Evolutionary conservation across 495 filamentous ascomycete species (phyloP).

Genomic region (Elaphomyces granulatus): DNA sequence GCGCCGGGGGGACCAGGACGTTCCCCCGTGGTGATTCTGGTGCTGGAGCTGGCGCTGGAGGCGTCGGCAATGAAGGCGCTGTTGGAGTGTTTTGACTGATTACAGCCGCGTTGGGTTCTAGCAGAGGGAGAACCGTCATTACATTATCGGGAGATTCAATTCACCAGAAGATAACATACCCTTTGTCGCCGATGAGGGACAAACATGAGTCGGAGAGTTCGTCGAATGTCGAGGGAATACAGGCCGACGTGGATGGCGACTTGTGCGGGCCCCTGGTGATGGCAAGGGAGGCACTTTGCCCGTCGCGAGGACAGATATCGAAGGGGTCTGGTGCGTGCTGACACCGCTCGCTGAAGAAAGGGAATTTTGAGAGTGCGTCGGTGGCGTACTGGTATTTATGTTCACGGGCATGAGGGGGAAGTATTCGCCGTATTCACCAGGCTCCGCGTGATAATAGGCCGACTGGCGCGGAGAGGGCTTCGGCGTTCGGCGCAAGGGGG

Average conservation of each 20-base stretch:
- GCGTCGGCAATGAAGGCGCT: conserved; percentile 22
- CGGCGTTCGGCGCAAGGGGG: conserved; percentile 69
- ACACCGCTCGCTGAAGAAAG: conserved; percentile 9
- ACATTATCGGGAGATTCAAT: no score
- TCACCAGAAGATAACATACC: conserved; percentile 17
- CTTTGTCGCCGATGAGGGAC: conserved; percentile 16
- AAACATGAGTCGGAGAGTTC: conserved; percentile 60
- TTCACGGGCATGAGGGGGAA: conserved; percentile 70
- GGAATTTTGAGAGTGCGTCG: conserved; percentile 27
- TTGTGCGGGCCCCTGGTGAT: conserved; percentile 56
- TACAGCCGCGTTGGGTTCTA: conserved; percentile 18
- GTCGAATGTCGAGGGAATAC: conserved; percentile 54
- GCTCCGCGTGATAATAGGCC: conserved; percentile 45
- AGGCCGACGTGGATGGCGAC: conserved; percentile 29
- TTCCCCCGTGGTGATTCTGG: conserved; percentile 26
- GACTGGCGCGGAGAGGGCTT: conserved; percentile 57
- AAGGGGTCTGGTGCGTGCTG: conserved; percentile 21
- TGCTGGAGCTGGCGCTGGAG: conserved; percentile 20
- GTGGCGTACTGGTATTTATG: conserved; percentile 22
- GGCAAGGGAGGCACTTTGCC: conserved; percentile 70
- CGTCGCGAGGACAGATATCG: conserved; percentile 67
- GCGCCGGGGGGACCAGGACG: conserved; percentile 23
- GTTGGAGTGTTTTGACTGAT: conserved; percentile 16
- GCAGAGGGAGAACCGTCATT: conserved; percentile 9
- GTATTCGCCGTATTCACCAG: conserved; percentile 70